A percentile compares a stretch with the other conserved stretches of the same genome.
These are phyloP conservation scores for Gliomastix tumulicola DNA, from an alignment of 2,329 filamentous ascomycete species.

Conservation along the genomic window DNA sequence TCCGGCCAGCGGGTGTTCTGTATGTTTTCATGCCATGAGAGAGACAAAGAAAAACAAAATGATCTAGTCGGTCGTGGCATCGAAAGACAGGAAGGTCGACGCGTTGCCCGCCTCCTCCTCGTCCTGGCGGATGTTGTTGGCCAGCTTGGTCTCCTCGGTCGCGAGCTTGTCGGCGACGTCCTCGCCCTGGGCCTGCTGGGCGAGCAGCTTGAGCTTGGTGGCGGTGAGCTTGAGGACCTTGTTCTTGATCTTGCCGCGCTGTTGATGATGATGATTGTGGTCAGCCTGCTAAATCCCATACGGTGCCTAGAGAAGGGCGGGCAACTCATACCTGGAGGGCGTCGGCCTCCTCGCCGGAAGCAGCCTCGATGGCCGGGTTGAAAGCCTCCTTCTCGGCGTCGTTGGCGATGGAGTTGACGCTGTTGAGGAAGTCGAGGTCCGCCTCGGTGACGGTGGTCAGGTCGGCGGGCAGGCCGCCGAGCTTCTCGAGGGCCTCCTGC, in stretches of 20 bases:
- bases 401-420: slow-evolving; percentile 45
- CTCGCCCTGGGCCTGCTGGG: slow-evolving; percentile 42
- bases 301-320: too few relatives aligned
- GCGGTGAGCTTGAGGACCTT: slow-evolving; percentile 52
- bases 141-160: slow-evolving; percentile 41
- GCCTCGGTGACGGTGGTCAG: slow-evolving; percentile 32
- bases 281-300: background rate
- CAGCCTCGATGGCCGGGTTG: slow-evolving; percentile 44
- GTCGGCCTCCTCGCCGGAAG: slow-evolving; percentile 32
- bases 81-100: slow-evolving; percentile 26
- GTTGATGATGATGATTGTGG: background rate
- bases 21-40: too few relatives aligned
- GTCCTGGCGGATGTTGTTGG: slow-evolving; percentile 45
- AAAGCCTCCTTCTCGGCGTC: slow-evolving; percentile 45
- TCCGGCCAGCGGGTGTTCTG: too few relatives aligned
- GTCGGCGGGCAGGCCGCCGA: slow-evolving; percentile 26
- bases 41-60: too few relatives aligned
- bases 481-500: slow-evolving; percentile 29
- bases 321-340: slow-evolving; percentile 36
- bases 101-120: slow-evolving; percentile 35
- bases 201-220: slow-evolving; percentile 40
- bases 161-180: slow-evolving; percentile 35
- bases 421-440: slow-evolving; percentile 41
- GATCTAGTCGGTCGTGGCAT: too few relatives aligned
- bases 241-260: slow-evolving; percentile 53